These are phyloP conservation scores for Teunomyces cretensis DNA, from an alignment of 805 yeast species.

Conservation along the genomic window DNA sequence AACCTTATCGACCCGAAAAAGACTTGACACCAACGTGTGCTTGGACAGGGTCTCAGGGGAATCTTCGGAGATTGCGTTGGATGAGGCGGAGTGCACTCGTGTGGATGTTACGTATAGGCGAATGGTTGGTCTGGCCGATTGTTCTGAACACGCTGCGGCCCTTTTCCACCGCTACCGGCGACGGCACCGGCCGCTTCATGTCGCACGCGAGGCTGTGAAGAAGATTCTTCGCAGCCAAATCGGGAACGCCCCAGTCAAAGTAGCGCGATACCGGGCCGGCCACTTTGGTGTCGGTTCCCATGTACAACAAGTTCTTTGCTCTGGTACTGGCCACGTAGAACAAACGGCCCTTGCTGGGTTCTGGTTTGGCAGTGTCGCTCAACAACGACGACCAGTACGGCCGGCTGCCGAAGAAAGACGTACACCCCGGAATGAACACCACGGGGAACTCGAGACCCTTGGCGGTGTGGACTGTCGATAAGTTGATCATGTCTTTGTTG, in stretches of 20 bases:
- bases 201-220: neutral
- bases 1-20: neutral
- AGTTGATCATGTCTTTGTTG: conserved; percentile 39
- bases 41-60: neutral
- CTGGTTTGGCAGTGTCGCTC: neutral
- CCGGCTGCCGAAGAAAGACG: neutral
- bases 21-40: neutral
- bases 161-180: neutral
- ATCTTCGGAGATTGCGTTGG: neutral
- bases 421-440: conserved; percentile 47
- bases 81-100: neutral
- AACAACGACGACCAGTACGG: conserved; percentile 3
- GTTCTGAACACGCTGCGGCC: neutral
- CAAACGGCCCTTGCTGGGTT: conserved; percentile 38
- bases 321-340: conserved; percentile 69
- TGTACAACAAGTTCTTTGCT: conserved; percentile 49
- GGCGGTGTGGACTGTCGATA: conserved; percentile 72
- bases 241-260: neutral
- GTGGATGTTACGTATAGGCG: neutral
- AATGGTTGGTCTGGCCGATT: neutral
- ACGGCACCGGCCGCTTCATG: neutral
- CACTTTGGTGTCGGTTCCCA: conserved; percentile 15
- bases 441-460: conserved; percentile 75
- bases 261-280: neutral
- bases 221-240: conserved; percentile 1